Percentiles rank a stretch among this genome's conserved stretches.
Conservation (phyloP, 371 early-diverging fungal genomes). For the Rhizomucor miehei region DNA sequence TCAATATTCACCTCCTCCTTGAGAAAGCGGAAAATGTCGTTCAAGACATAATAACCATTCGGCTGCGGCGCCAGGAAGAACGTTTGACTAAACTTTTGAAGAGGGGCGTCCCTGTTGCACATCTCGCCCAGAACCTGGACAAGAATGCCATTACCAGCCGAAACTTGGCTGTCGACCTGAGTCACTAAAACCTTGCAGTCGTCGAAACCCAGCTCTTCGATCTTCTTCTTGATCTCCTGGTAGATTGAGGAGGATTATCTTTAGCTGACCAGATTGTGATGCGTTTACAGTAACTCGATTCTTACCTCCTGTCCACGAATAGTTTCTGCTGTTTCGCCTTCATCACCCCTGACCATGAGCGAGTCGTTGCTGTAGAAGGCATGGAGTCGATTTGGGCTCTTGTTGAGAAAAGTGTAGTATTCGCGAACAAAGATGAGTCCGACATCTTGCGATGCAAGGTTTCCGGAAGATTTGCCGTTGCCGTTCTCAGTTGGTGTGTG, state of each 20-base stretch:
- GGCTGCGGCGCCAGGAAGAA: conserved; percentile 92
- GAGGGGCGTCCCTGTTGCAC: conserved; percentile 74
- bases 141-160: conserved; percentile 77
- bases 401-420: conserved; percentile 92
- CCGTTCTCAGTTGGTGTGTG: conserved; percentile 14
- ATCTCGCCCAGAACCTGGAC: conserved; percentile 93
- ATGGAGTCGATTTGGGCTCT: conserved; percentile 80
- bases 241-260: not conserved
- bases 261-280: not conserved
- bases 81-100: conserved; percentile 90
- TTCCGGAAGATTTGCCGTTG: conserved; percentile 1
- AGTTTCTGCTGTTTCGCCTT: conserved; percentile 61
- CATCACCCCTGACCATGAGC: conserved; percentile 76
- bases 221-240: conserved; percentile 77
- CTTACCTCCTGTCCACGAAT: conserved; percentile 37
- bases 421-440: conserved; percentile 95
- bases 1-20: conserved; percentile 65
- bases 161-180: conserved; percentile 85
- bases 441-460: conserved; percentile 63
- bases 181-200: conserved; percentile 86
- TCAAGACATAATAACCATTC: conserved; percentile 88
- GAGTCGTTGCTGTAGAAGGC: conserved; percentile 88
- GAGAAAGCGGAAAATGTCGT: conserved; percentile 94
- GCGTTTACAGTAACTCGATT: not conserved
- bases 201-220: conserved; percentile 70